Evolutionary conservation across 2,329 filamentous ascomycete species (phyloP), one percentile per base, ranked within the genome.

Genomic region (Penicillium sp.): DNA sequence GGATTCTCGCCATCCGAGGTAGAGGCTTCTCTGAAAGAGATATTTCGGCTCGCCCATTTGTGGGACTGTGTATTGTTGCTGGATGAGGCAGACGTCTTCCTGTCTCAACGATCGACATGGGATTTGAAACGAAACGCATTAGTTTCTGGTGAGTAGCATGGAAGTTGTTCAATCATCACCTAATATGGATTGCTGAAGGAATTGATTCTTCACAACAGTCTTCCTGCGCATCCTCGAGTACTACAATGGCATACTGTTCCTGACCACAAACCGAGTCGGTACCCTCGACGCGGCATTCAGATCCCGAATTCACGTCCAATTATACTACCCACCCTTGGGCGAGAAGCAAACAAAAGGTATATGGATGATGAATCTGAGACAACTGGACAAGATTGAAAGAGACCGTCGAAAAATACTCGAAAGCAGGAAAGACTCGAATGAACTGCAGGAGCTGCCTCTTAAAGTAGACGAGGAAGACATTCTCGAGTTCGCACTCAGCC

Each of bases 1-100:
- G 31, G 31, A 31, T 31, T 31, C 7, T 31, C 31, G 7, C 31
- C 31, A 8, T 31, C 31, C 31, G 31, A 31, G 7, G 31, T 31
- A 31, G 31, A 31, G 31, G 31, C 31, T 31, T 31, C 31, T 31
- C 2, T 31, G 31, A 31, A 31, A 31, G 31, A 31, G 31, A 31
- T 31, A 8, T 31, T 31, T 6, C 31, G 31, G 31, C 71, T 79
- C 0, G 79, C 79, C 0, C 70, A 78, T 45, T 59, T 75, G 0
- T 80, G 68, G 67, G 63, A 65, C 10, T 66, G 63, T 45, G 51
- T 69, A 4, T 42, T 67, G 43, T 56, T 69, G n/a, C 38, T 69
- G 28, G 65, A 67, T 38, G 64, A 67, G 41, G 64, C 64, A 5
- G 64, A 66, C 41, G 57, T 67, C 1, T 67, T 65, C 34, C 47